phyloP scores from a whole-genome alignment of 257 asterid genomes.

The Solanum rostratum region DNA sequence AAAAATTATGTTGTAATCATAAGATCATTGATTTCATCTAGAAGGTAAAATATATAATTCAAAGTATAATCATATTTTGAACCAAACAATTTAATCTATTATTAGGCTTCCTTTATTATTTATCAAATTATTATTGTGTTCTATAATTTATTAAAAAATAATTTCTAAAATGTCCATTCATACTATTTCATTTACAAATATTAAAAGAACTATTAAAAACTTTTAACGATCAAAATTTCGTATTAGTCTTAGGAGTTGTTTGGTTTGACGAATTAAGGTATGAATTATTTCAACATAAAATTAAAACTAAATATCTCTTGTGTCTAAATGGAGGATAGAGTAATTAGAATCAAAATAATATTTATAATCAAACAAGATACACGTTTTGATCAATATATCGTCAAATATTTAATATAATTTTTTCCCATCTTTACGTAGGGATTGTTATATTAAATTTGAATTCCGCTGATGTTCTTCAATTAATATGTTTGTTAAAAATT shows the following conservation, averaged over 20 bases:
- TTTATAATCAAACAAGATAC: too few species aligned
- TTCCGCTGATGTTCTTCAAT: too few species aligned
- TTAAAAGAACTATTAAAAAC: background rate
- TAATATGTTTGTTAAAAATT: too few species aligned
- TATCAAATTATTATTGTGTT: background rate
- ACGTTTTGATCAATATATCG: too few species aligned
- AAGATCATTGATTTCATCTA: background rate
- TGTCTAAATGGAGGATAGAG: background rate
- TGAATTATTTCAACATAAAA: background rate
- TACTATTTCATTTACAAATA: background rate
- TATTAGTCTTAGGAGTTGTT: background rate
- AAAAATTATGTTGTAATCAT: background rate
- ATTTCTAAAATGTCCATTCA: background rate
- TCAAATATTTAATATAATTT: too few species aligned
- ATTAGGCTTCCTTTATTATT: background rate
- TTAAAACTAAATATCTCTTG: background rate
- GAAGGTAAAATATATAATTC: too few species aligned
- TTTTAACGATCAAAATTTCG: background rate
- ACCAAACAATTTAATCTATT: background rate
- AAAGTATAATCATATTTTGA: background rate
- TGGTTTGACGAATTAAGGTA: background rate
- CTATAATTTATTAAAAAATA: background rate
- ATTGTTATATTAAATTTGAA: too few species aligned
- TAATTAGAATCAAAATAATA: too few species aligned
- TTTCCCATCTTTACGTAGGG: background rate